Percentiles rank a stretch among this genome's conserved stretches.
Evolutionary conservation across 2,329 filamentous ascomycete genomes (phyloP).

Genomic region (Aspergillus ibericus): DNA sequence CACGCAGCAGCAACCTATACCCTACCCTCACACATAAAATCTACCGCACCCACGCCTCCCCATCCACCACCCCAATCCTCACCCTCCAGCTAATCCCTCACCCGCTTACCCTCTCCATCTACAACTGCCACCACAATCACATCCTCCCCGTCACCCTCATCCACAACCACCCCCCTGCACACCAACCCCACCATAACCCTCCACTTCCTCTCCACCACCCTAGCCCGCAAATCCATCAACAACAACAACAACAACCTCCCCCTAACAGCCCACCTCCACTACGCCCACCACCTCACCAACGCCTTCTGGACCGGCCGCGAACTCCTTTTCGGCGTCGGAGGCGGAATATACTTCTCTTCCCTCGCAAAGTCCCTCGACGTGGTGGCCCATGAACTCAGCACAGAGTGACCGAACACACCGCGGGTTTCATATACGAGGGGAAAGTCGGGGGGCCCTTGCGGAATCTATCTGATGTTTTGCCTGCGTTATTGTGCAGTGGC

Average conservation of each 20-base stretch:
- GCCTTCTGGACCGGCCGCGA: neutral
- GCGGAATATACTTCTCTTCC: neutral
- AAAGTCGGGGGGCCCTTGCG: neutral
- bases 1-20: neutral
- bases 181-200: neutral
- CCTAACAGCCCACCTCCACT: neutral
- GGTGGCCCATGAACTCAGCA: neutral
- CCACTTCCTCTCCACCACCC: neutral
- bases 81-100: neutral
- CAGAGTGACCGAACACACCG: neutral
- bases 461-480: neutral
- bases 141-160: neutral
- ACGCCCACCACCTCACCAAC: neutral
- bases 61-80: neutral
- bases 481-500: neutral
- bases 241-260: neutral
- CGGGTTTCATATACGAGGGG: neutral
- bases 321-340: neutral
- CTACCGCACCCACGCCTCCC: neutral
- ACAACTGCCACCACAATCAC: neutral
- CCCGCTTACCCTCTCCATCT: neutral
- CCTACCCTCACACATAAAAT: neutral
- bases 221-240: neutral
- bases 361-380: neutral
- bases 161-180: neutral